A percentile compares a stretch with the other conserved stretches of the same genome.
These are phyloP conservation scores for Fusarium chuoi DNA, from an alignment of 2,329 filamentous ascomycete genomes.

Conservation along the genomic window DNA sequence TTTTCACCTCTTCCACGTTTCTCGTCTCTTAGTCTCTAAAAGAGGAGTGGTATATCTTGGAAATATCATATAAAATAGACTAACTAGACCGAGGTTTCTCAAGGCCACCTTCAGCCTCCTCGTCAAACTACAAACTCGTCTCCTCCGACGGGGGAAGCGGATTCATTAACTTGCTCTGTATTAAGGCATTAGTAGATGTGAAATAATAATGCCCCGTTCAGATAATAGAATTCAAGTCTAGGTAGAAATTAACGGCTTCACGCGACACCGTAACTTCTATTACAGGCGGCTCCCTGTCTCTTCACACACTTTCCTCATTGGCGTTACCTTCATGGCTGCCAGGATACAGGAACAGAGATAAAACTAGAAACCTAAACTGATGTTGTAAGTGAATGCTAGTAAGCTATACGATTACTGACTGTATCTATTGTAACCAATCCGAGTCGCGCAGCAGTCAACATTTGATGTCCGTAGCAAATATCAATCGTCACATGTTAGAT, in stretches of 20 bases:
- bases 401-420: not conserved
- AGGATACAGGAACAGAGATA: not conserved
- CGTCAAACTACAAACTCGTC: too few relatives aligned
- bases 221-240: fast-evolving
- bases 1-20: fast-evolving
- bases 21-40: fast-evolving
- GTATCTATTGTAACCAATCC: not conserved
- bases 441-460: not conserved
- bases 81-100: too few relatives aligned
- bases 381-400: not conserved
- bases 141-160: too few relatives aligned
- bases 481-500: not conserved
- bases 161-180: not conserved
- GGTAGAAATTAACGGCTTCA: too few relatives aligned
- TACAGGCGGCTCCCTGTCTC: fast-evolving
- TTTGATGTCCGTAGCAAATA: not conserved
- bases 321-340: fast-evolving
- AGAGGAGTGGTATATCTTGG: fast-evolving
- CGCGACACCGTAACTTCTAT: fast-evolving
- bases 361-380: fast-evolving
- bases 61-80: fast-evolving
- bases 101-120: too few relatives aligned
- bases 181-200: too few relatives aligned
- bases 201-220: not conserved
- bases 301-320: not conserved